Percentiles rank a stretch among this genome's conserved stretches.
Conservation (phyloP, 371 early-diverging fungal species). For the Apophysomyces variabilis region DNA sequence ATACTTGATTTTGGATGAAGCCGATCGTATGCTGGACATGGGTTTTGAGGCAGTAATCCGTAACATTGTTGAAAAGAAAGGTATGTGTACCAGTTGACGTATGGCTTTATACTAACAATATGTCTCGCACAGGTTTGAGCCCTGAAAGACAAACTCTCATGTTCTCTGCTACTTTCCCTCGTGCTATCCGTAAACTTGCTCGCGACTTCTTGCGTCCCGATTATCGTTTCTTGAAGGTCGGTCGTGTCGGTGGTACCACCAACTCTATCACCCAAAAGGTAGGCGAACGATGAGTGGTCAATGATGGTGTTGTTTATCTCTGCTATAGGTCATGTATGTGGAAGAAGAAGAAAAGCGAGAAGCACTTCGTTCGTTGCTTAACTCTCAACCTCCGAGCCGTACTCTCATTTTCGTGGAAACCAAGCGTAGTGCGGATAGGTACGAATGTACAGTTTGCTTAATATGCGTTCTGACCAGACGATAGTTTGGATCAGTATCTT, state of each 20-base stretch:
- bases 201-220: slow-evolving; percentile 85
- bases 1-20: slow-evolving; percentile 98
- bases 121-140: slow-evolving; percentile 29
- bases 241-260: slow-evolving; percentile 63
- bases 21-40: slow-evolving; percentile 99
- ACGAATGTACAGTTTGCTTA: slow-evolving; percentile 65
- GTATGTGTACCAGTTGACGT: slow-evolving; percentile 22
- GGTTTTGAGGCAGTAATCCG: slow-evolving; percentile 97
- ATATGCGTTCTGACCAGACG: slow-evolving; percentile 24
- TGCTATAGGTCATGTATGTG: slow-evolving; percentile 49
- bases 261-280: slow-evolving; percentile 56
- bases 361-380: slow-evolving; percentile 36
- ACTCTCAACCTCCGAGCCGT: slow-evolving; percentile 61
- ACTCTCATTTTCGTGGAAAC: slow-evolving; percentile 98
- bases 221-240: slow-evolving; percentile 52
- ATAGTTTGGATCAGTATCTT: slow-evolving; percentile 71
- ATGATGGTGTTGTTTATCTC: not conserved
- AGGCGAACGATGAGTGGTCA: not conserved
- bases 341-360: slow-evolving; percentile 87
- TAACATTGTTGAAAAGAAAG: slow-evolving; percentile 91
- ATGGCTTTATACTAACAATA: slow-evolving; percentile 11
- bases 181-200: slow-evolving; percentile 89
- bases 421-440: slow-evolving; percentile 98
- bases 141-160: slow-evolving; percentile 93
- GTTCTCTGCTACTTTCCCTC: slow-evolving; percentile 99